Conservation (phyloP, 2,329 filamentous ascomycete genomes). For the Rhytidhysteron rufulum region DNA sequence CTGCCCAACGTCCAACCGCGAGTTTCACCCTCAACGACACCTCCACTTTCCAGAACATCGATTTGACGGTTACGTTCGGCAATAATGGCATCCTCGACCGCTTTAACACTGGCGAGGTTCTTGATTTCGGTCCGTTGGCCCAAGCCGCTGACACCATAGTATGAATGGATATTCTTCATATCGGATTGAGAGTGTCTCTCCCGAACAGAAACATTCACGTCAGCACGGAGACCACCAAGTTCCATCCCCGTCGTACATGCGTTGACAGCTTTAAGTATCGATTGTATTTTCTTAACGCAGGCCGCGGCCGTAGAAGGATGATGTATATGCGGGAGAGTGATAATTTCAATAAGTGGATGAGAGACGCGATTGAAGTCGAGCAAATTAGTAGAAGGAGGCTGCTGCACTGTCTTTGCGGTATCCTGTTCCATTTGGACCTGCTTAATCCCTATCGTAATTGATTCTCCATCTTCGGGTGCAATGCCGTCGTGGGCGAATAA, state of each 20-base stretch:
- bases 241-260: constrained; percentile 93
- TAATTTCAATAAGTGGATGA: constrained; percentile 89
- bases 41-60: constrained; percentile 68
- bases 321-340: constrained; percentile 85
- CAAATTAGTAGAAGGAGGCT: constrained; percentile 68
- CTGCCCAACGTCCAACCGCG: constrained; percentile 86
- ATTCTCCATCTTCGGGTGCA: constrained; percentile 65
- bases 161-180: constrained; percentile 40
- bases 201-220: constrained; percentile 90
- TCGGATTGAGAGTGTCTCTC: constrained; percentile 38
- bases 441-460: constrained; percentile 76
- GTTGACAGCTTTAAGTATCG: constrained; percentile 72
- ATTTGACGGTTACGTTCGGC: constrained; percentile 91
- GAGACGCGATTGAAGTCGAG: constrained; percentile 94
- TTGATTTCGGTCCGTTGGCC: constrained; percentile 96
- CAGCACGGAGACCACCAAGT: constrained; percentile 80
- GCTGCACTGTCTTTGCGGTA: constrained; percentile 86
- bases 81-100: constrained; percentile 89
- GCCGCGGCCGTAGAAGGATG: constrained; percentile 83
- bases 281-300: constrained; percentile 83
- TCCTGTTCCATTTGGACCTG: constrained; percentile 98
- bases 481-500: constrained; percentile 76
- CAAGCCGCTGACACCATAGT: constrained; percentile 58
- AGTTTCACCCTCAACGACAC: constrained; percentile 76
- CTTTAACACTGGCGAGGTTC: constrained; percentile 91